Base-by-base conservation (phyloP, 2,329 filamentous ascomycete species). In the Fusarium fujikuroi region DNA sequence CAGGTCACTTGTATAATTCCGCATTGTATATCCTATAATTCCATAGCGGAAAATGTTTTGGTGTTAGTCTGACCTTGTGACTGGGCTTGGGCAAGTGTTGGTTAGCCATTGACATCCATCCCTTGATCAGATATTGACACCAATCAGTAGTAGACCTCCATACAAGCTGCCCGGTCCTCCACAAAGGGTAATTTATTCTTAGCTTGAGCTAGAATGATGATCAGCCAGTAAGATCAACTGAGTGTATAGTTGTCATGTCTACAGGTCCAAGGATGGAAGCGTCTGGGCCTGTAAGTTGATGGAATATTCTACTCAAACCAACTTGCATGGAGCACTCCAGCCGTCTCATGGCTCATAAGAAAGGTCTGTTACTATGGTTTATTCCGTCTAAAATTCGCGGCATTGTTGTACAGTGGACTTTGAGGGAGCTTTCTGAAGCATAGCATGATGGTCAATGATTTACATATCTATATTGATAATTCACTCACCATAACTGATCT, bases 301-400 rank as follows among this genome's bases (percentile, higher is more conserved):
- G 18, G 18, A 25, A 21, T 11, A 7, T 15, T 19, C 1, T 9
- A 19, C 1, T 19, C 30, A 36, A 36, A n/a, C n/a, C 6, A 5
- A 9, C 9, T 25, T 52, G 9, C 6, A 4, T 23, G 10, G 4
- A n/a, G 12, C 4, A 2, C 2, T 1, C 7, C 2, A n/a, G 0
- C 9, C 2, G 5, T 9, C 3, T 23, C 30, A 7, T 19, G 16
- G 3, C 23, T 19, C 2, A 7, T 7, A 10, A 3, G 0, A 2
- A 19, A 34, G 0, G 8, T 10, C 0, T 1, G 2, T 1, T 18
- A 4, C 8, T 7, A 7, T 7, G 1, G 1, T 12, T 1, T 9
- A 9, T 19, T 1, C 5, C 1, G 0, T 19, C 7, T 15, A 5
- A 18, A 7, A 34, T 5, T 0, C 0, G 8, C 2, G 8, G 47